Base-by-base conservation (phyloP, 305 asterid genomes). In the Fraxinus albicans region DNA sequence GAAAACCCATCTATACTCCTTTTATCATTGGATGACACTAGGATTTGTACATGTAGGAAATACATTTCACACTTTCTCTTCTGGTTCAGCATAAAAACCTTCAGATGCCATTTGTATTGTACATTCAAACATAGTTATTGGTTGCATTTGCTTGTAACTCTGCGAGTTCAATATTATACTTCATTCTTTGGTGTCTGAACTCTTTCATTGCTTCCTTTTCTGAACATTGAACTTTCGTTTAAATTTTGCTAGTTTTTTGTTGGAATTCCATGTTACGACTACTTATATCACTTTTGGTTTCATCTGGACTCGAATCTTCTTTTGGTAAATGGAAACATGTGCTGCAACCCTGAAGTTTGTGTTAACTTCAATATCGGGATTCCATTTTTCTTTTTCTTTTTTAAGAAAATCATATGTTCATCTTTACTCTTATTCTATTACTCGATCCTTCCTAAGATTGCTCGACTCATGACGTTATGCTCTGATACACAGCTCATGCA, bases 31-130 rank as follows among this genome's bases (percentile, higher is more conserved):
- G 79, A 77, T 79, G 79, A 70, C 77, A 13, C 74, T 85, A 80
- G 88, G 81, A 78, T 76, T 79, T 90, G 91, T 90, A 87, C 88
- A 83, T 86, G 86, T 80, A 88, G 90, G 89, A 73, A 80, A 73
- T 60, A 75, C 17, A 36, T 83, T 79, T 76, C 81, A 63, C 44
- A 58, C 77, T 80, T 67, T 77, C 15, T 44, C n/a, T 25, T 29
- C 74, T 3, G 76, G 78, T 86, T 74, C 36, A 44, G 69, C 29
- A 34, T 42, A 34, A 78, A 50, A 47, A 58, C 76, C 40, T 73
- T 70, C 79, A 74, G 76, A 38, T 77, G 65, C 78, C 60, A 40
- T 50, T 69, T 47, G 82, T 78, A 44, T 31, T 63, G 77, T 42
- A 55, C 60, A 78, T 13, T 36, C 72, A 15, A 74, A 60, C 76